Conservation (phyloP, 768 basidiomycete genomes). For the Pluteus cervinus region DNA sequence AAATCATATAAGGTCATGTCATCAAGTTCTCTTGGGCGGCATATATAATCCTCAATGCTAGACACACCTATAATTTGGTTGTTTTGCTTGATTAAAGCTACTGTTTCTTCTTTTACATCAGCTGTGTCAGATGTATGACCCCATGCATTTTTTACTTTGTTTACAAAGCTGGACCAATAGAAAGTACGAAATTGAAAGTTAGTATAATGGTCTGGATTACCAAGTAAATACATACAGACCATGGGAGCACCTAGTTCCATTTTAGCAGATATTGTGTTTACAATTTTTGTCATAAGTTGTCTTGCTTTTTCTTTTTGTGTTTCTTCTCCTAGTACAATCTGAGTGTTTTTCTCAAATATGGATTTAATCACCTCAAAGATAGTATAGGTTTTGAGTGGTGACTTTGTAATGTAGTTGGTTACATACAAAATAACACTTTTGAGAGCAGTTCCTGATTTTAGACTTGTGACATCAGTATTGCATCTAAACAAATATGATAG, state of each 20-base stretch:
- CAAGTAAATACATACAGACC: conserved; percentile 21
- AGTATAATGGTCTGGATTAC: conserved; percentile 26
- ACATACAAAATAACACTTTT: conserved; percentile 28
- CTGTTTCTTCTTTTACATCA: conserved; percentile 11
- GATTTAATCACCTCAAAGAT: conserved; percentile 26
- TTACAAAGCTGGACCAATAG: conserved; percentile 23
- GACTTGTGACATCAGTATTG: conserved; percentile 32
- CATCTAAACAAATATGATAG: conserved; percentile 27
- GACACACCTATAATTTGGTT: conserved; percentile 14
- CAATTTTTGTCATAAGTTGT: background rate
- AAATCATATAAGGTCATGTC: conserved; percentile 23
- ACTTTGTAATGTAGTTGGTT: conserved; percentile 32
- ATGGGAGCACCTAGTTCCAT: conserved; percentile 27
- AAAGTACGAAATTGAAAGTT: conserved; percentile 21
- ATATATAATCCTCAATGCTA: conserved; percentile 15
- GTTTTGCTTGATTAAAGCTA: conserved; percentile 13
- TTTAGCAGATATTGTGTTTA: conserved; percentile 21
- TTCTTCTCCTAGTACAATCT: conserved; percentile 13
- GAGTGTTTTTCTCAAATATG: conserved; percentile 18
- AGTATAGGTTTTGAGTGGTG: conserved; percentile 24
- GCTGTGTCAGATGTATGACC: conserved; percentile 5
- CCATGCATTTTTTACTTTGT: conserved; percentile 13
- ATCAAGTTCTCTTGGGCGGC: conserved; percentile 14
- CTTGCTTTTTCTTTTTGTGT: conserved; percentile 11
- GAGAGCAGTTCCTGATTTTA: too few relatives aligned